phyloP scores from a whole-genome alignment of 768 basidiomycete species.

The Lepiota venenata region DNA sequence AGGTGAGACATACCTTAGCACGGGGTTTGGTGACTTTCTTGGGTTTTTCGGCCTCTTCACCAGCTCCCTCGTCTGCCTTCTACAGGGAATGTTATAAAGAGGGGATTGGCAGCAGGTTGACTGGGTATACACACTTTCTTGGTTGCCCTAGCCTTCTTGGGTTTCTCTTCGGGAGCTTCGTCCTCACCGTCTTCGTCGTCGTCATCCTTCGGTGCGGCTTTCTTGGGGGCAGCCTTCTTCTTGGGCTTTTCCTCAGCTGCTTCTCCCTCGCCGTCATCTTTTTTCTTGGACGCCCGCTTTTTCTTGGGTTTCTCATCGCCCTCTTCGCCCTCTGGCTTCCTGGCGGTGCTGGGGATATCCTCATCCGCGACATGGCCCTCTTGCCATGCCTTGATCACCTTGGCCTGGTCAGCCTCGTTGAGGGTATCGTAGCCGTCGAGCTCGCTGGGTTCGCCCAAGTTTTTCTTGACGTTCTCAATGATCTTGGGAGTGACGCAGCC shows the following conservation, averaged over 20 bases:
- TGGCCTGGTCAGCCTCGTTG: conserved; percentile 62
- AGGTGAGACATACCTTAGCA: conserved; percentile 16
- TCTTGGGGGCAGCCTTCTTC: conserved; percentile 30
- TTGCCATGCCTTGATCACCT: conserved; percentile 69
- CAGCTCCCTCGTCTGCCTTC: conserved; percentile 17
- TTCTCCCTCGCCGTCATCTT: conserved; percentile 21
- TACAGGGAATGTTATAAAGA: neutral
- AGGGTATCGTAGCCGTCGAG: conserved; percentile 87
- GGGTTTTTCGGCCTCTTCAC: conserved; percentile 21
- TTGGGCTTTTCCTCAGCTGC: conserved; percentile 42
- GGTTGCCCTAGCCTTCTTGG: conserved; percentile 41
- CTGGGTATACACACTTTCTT: conserved; percentile 25
- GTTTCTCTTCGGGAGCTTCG: conserved; percentile 40
- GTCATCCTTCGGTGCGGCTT: conserved; percentile 22
- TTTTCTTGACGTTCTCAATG: conserved; percentile 65
- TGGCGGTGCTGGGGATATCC: conserved; percentile 76
- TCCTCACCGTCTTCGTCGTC: conserved; percentile 23
- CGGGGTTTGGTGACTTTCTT: conserved; percentile 30
- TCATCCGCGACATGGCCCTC: conserved; percentile 77
- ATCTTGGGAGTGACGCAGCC: conserved; percentile 76
- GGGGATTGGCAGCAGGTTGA: neutral
- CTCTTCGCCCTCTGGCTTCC: conserved; percentile 49
- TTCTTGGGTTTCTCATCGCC: conserved; percentile 51
- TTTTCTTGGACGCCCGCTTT: conserved; percentile 28
- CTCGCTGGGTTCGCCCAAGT: conserved; percentile 55